A percentile compares a stretch with the other conserved stretches of the same genome.
Evolutionary conservation across 2,329 filamentous ascomycete species (phyloP).

Genomic region (Pseudogymnoascus sp.): DNA sequence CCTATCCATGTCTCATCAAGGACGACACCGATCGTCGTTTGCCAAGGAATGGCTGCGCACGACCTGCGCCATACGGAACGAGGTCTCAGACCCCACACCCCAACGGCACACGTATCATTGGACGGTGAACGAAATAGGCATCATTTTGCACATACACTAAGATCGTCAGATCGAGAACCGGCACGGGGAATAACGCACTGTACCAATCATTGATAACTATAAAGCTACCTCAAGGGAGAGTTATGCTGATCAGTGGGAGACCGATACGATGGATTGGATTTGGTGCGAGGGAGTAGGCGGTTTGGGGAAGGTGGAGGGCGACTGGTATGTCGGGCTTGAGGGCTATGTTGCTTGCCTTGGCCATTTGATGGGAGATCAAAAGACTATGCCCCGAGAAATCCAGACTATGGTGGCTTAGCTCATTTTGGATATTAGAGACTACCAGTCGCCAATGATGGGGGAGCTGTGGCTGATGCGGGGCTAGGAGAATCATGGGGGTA

Average conservation of each 20-base stretch:
- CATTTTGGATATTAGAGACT: not conserved
- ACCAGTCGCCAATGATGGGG: not conserved
- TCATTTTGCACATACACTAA: not conserved
- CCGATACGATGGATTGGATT: too few relatives aligned
- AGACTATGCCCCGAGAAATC: not conserved
- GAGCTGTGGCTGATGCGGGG: not conserved
- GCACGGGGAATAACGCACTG: not conserved
- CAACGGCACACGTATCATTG: not conserved
- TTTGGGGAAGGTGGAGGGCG: not conserved
- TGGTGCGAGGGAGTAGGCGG: not conserved
- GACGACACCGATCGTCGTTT: not conserved
- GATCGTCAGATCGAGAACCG: not conserved
- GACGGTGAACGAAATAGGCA: not conserved
- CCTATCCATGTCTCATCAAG: not conserved
- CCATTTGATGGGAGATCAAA: not conserved
- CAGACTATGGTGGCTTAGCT: not conserved
- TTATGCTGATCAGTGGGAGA: not conserved
- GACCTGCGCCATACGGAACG: not conserved
- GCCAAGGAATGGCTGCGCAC: conserved; percentile 1
- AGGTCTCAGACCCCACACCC: not conserved
- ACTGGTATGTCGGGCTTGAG: not conserved
- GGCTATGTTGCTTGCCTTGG: not conserved
- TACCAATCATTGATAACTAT: not conserved
- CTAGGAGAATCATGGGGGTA: not conserved
- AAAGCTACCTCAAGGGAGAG: not conserved